A percentile compares a stretch with the other conserved stretches of the same genome.
Conservation (phyloP, 23 red algal genomes). For the Agarophyton chilense region DNA sequence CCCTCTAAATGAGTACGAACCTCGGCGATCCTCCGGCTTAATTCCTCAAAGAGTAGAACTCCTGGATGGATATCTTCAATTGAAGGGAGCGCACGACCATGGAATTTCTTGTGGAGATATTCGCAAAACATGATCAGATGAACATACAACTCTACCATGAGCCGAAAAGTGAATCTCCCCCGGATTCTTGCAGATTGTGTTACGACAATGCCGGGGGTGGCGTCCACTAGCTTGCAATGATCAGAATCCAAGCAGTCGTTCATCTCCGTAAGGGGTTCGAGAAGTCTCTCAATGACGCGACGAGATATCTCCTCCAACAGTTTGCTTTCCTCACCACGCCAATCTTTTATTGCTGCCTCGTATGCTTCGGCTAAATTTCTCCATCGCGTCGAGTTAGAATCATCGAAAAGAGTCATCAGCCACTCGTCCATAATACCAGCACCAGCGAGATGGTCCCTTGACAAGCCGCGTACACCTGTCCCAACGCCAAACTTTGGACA, state of each 20-base stretch:
- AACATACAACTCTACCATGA: constrained; percentile 51
- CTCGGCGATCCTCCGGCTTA: constrained; percentile 25
- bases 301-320: constrained; percentile 62
- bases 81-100: constrained; percentile 32
- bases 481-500: constrained; percentile 44
- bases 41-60: constrained; percentile 52
- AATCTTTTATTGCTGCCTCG: constrained; percentile 37
- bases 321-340: constrained; percentile 42
- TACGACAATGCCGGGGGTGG: constrained; percentile 60
- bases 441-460: constrained; percentile 61
- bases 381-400: constrained; percentile 25
- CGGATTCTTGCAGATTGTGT: constrained; percentile 48
- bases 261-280: constrained; percentile 58
- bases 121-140: constrained; percentile 61
- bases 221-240: constrained; percentile 57
- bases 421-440: constrained; percentile 65
- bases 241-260: constrained; percentile 30
- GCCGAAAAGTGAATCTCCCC: constrained; percentile 63
- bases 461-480: constrained; percentile 56
- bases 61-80: constrained; percentile 64
- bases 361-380: constrained; percentile 25
- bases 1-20: constrained; percentile 32
- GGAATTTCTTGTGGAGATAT: constrained; percentile 50
- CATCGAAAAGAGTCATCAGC: constrained; percentile 41
- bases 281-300: constrained; percentile 45